Conservation (phyloP, 345 rosid genomes). For the Bretschneidera sinensis region DNA sequence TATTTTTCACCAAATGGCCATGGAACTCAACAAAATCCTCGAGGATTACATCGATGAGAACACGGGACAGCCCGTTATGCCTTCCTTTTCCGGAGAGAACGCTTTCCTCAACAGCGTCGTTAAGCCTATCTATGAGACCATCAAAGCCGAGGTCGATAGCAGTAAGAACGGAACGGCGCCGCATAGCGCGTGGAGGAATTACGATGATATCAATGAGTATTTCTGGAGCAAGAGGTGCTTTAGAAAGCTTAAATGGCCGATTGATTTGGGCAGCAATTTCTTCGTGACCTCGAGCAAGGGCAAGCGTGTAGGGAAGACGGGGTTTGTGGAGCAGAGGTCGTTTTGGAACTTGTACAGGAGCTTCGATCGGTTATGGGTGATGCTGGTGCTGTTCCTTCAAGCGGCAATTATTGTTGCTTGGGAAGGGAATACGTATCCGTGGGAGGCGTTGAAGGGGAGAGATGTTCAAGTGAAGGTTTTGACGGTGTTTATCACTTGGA, state of each 20-base stretch:
- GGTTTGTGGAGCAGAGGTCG: constrained; percentile 93
- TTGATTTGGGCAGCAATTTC: constrained; percentile 67
- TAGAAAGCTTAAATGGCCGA: constrained; percentile 82
- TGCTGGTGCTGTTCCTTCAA: constrained; percentile 71
- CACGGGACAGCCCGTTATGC: constrained; percentile 81
- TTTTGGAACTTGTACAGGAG: constrained; percentile 83
- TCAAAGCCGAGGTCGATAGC: constrained; percentile 73
- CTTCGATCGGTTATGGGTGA: constrained; percentile 87
- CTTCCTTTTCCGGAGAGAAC: constrained; percentile 73
- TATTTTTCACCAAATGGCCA: constrained; percentile 86
- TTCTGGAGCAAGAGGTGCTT: constrained; percentile 93
- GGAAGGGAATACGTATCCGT: constrained; percentile 49
- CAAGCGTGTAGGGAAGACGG: constrained; percentile 86
- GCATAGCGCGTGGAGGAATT: constrained; percentile 87
- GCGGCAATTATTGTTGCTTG: constrained; percentile 77
- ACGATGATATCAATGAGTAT: constrained; percentile 92
- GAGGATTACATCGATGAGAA: constrained; percentile 81
- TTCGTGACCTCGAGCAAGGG: constrained; percentile 49
- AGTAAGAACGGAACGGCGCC: constrained; percentile 94
- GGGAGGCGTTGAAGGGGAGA: constrained; percentile 45
- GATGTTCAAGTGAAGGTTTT: constrained; percentile 65
- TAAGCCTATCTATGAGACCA: constrained; percentile 72
- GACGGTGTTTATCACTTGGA: constrained; percentile 82
- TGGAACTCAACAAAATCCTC: constrained; percentile 80
- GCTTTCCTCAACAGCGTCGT: constrained; percentile 67